These are phyloP conservation scores for Leccinum fallax DNA, from an alignment of 1,284 basidiomycete species.

Conservation along the genomic window DNA sequence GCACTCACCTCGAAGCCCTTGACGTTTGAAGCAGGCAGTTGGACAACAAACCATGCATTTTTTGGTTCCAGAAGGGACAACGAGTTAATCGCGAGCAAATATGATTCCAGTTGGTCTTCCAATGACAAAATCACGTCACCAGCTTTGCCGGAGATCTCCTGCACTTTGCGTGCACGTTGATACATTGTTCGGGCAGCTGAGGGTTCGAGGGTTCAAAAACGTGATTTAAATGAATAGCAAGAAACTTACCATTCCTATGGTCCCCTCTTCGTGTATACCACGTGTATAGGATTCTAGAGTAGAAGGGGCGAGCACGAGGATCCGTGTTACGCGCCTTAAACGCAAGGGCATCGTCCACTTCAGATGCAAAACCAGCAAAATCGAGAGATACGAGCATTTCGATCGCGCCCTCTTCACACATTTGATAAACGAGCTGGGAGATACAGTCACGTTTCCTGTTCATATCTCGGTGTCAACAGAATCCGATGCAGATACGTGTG, in stretches of 20 bases:
- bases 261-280: slow-evolving; percentile 89
- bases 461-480: slow-evolving; percentile 16
- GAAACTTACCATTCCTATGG: slow-evolving; percentile 78
- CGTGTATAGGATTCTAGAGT: slow-evolving; percentile 92
- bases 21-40: slow-evolving; percentile 23
- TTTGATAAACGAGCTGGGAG: slow-evolving; percentile 81
- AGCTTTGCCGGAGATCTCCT: slow-evolving; percentile 54
- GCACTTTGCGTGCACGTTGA: slow-evolving; percentile 83
- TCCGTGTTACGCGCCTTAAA: slow-evolving; percentile 97
- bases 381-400: slow-evolving; percentile 82
- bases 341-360: slow-evolving; percentile 87
- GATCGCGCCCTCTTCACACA: slow-evolving; percentile 90
- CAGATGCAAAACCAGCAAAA: slow-evolving; percentile 84
- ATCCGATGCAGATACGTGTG: slow-evolving; percentile 4
- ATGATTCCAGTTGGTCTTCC: slow-evolving; percentile 80
- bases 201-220: slow-evolving; percentile 25
- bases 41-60: slow-evolving; percentile 73
- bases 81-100: slow-evolving; percentile 88
- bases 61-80: slow-evolving; percentile 81
- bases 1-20: slow-evolving; percentile 31
- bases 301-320: slow-evolving; percentile 83
- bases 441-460: slow-evolving; percentile 79
- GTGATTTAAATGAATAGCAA: slow-evolving; percentile 10
- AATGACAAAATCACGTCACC: slow-evolving; percentile 60
- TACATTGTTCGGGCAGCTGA: slow-evolving; percentile 93